Conservation (phyloP, 192 early-diverging fungal species). For the Entomortierella beljakovae region DNA sequence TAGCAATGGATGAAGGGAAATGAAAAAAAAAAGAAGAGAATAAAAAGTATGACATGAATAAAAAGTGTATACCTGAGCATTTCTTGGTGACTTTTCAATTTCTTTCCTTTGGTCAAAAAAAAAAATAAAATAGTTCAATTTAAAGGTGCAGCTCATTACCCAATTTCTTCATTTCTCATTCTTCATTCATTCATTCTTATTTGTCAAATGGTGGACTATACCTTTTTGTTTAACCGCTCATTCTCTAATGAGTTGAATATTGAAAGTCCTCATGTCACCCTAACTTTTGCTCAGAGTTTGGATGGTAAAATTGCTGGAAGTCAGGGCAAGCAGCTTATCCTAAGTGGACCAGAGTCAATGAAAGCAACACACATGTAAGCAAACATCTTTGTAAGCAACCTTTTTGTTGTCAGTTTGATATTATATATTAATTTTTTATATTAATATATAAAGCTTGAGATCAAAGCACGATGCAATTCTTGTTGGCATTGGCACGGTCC, state of each 20-base stretch:
- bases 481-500: conserved; percentile 86
- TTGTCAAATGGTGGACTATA: neutral
- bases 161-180: neutral
- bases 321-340: conserved; percentile 66
- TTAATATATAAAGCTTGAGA: conserved; percentile 61
- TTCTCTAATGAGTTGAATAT: neutral
- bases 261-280: conserved; percentile 68
- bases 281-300: conserved; percentile 92
- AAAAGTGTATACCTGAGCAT: neutral
- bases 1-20: neutral
- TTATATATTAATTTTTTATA: neutral
- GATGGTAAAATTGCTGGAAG: conserved; percentile 82
- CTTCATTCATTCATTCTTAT: neutral
- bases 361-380: conserved; percentile 79
- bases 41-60: too few relatives aligned
- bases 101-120: too few relatives aligned
- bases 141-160: too few relatives aligned
- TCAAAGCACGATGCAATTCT: conserved; percentile 83
- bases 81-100: too few relatives aligned
- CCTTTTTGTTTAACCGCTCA: conserved; percentile 18
- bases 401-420: neutral
- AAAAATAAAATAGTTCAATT: too few relatives aligned
- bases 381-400: neutral
- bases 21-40: neutral
- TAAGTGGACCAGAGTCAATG: conserved; percentile 81